Evolutionary conservation across 1,284 basidiomycete species (phyloP).

Genomic region (Leccinum idahoense): DNA sequence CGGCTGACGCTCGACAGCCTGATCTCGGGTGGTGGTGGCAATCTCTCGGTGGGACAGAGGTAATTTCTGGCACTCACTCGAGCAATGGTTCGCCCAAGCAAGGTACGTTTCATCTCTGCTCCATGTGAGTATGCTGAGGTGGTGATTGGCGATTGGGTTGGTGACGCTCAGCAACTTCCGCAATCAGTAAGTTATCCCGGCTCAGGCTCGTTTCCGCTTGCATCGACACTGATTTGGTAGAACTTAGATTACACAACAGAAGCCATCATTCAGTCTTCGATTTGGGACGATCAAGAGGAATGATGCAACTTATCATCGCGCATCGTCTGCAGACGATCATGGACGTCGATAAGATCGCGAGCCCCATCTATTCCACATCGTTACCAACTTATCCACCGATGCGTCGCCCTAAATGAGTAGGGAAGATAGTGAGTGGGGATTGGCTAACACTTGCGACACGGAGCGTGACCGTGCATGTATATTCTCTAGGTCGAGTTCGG

Average conservation of each 20-base stretch:
- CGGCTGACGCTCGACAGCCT: conserved; percentile 29
- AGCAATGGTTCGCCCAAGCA: conserved; percentile 28
- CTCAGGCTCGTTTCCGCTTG: neutral
- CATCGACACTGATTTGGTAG: neutral
- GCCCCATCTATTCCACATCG: conserved; percentile 2
- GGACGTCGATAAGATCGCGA: conserved; percentile 53
- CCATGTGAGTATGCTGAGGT: neutral
- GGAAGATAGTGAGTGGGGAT: conserved; percentile 28
- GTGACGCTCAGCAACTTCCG: conserved; percentile 32
- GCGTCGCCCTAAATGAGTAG: conserved; percentile 27
- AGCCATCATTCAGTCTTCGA: conserved; percentile 26
- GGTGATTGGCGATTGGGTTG: neutral
- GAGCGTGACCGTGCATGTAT: neutral
- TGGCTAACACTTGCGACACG: neutral
- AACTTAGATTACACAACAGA: conserved; percentile 27
- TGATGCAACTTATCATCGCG: conserved; percentile 49
- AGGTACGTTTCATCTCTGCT: conserved; percentile 21
- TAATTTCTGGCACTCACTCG: conserved; percentile 52
- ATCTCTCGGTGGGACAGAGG: conserved; percentile 68
- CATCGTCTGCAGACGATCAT: conserved; percentile 52
- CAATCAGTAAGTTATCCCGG: conserved; percentile 18
- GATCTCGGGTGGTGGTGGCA: conserved; percentile 57
- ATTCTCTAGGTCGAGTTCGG: conserved; percentile 33
- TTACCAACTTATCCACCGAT: conserved; percentile 19
- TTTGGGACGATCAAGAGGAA: conserved; percentile 39